phyloP scores from a whole-genome alignment of 495 filamentous ascomycete genomes.

The Rostrohypoxylon terebratum region DNA sequence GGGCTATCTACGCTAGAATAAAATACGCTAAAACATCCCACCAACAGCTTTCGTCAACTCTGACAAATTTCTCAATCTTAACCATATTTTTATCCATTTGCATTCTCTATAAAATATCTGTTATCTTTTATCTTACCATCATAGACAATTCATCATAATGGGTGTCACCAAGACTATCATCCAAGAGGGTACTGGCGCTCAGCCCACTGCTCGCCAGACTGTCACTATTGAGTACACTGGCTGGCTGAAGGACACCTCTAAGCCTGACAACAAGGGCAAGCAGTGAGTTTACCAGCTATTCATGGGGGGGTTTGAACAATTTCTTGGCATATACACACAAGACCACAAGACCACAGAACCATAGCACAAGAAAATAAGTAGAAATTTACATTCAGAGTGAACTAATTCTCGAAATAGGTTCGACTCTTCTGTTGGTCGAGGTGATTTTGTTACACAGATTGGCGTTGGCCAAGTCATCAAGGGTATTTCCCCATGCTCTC shows the following conservation, averaged over 20 bases:
- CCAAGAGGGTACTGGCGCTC: constrained; percentile 59
- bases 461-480: constrained; percentile 82
- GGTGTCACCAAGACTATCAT: constrained; percentile 61
- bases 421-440: constrained; percentile 77
- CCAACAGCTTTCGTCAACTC: constrained; percentile 27
- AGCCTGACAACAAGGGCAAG: constrained; percentile 62
- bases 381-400: constrained; percentile 16
- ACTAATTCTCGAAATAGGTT: constrained; percentile 67
- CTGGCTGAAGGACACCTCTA: constrained; percentile 74
- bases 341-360: no score
- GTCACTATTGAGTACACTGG: constrained; percentile 88
- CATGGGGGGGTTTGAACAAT: constrained; percentile 3
- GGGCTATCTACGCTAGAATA: constrained; percentile 31
- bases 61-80: constrained; percentile 15
- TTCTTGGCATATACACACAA: constrained; percentile 32
- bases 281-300: constrained; percentile 51
- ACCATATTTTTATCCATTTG: neutral
- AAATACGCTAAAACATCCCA: constrained; percentile 42
- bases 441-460: constrained; percentile 74
- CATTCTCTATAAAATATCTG: neutral
- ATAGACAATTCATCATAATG: constrained; percentile 52
- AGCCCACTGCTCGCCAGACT: constrained; percentile 70
- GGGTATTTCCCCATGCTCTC: constrained; percentile 61
- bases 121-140: neutral
- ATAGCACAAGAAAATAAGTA: constrained; percentile 18